phyloP scores from a whole-genome alignment of 2,329 filamentous ascomycete species.

The Diaporthe citriasiana region DNA sequence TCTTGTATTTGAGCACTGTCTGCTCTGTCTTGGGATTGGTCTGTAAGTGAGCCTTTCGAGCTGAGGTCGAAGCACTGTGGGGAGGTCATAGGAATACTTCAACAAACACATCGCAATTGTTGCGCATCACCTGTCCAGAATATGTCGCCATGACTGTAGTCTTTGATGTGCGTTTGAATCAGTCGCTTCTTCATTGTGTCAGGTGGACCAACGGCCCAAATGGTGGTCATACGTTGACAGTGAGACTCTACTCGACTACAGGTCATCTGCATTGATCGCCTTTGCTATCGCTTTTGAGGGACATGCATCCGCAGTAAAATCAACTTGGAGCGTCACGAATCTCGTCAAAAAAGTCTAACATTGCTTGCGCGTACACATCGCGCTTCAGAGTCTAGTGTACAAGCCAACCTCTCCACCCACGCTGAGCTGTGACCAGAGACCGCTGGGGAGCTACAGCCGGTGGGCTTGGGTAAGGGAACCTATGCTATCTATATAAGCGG shows the following conservation, averaged over 20 bases:
- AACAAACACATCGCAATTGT: background rate
- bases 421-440: background rate
- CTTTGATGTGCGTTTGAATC: background rate
- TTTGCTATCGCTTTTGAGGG: background rate
- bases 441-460: background rate
- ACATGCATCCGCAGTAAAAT: too few relatives aligned
- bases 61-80: background rate
- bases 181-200: background rate
- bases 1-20: background rate
- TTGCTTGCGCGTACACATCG: background rate
- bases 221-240: background rate
- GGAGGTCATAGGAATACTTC: background rate
- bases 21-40: background rate
- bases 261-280: background rate
- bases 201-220: background rate
- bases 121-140: background rate
- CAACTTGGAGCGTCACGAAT: too few relatives aligned
- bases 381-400: constrained; percentile 8
- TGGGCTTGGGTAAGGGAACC: background rate
- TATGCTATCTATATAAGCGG: constrained; percentile 5
- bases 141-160: too few relatives aligned
- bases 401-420: background rate
- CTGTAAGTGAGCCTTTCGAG: background rate
- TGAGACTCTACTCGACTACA: background rate
- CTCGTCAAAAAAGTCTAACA: constrained; percentile 11